phyloP scores from a whole-genome alignment of 2,329 filamentous ascomycete species.

The Penicillium sp. region DNA sequence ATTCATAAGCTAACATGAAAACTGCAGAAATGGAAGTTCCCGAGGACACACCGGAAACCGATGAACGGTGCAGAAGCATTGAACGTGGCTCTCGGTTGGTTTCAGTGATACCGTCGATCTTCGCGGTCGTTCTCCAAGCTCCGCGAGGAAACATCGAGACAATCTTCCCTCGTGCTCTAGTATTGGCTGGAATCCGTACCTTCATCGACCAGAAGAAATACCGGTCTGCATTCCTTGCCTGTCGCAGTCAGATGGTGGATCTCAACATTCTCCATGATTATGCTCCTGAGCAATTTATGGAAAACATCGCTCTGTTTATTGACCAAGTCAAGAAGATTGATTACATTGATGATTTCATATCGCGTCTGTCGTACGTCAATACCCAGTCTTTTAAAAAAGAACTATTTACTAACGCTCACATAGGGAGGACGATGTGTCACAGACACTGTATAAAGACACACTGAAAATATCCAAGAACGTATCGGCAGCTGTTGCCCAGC shows the following conservation, averaged over 20 bases:
- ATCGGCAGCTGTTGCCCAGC: slow-evolving; percentile 23
- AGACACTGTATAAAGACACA: slow-evolving; percentile 92
- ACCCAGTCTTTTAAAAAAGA: neutral
- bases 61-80: slow-evolving; percentile 87
- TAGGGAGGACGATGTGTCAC: slow-evolving; percentile 83
- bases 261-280: slow-evolving; percentile 98
- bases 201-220: slow-evolving; percentile 81
- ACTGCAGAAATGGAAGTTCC: slow-evolving; percentile 73
- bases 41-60: slow-evolving; percentile 81
- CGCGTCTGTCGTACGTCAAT: slow-evolving; percentile 67
- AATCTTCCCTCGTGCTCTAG: slow-evolving; percentile 87
- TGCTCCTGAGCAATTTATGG: slow-evolving; percentile 79
- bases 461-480: slow-evolving; percentile 48
- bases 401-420: slow-evolving; percentile 27
- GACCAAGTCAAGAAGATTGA: slow-evolving; percentile 78
- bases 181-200: slow-evolving; percentile 81
- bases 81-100: slow-evolving; percentile 85
- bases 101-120: slow-evolving; percentile 82
- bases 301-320: slow-evolving; percentile 71
- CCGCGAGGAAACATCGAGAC: slow-evolving; percentile 94
- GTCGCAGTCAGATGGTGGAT: slow-evolving; percentile 89
- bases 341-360: slow-evolving; percentile 87
- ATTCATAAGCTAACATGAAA: slow-evolving; percentile 17
- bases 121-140: slow-evolving; percentile 88
- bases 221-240: slow-evolving; percentile 77